Evolutionary conservation across 495 filamentous ascomycete species (phyloP).

Genomic region (Xylaria flabelliformis): DNA sequence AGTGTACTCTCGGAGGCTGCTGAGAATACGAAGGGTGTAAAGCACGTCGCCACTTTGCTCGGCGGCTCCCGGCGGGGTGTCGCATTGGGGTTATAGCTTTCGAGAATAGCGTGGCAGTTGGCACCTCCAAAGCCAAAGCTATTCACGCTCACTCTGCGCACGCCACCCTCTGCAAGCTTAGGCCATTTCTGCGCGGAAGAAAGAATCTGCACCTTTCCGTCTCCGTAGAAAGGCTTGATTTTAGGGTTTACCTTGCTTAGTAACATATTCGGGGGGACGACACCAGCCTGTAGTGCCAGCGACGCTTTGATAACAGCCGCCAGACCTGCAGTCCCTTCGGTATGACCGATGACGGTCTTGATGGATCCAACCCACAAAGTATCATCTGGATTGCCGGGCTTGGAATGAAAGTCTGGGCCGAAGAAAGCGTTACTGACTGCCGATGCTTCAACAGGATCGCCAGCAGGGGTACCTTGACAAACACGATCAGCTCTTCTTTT

Average conservation of each 20-base stretch:
- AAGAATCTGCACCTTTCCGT: neutral
- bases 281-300: conserved; percentile 51
- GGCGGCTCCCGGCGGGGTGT: no score
- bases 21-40: no score
- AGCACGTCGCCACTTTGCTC: no score
- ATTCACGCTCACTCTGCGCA: conserved; percentile 20
- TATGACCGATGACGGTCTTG: conserved; percentile 57
- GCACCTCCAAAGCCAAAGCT: conserved; percentile 40
- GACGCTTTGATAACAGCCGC: conserved; percentile 54
- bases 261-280: conserved; percentile 40
- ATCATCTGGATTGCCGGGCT: neutral
- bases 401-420: neutral
- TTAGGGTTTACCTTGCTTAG: conserved; percentile 50
- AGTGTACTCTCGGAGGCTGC: neutral
- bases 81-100: neutral
- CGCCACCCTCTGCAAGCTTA: neutral
- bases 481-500: no score
- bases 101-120: conserved; percentile 37
- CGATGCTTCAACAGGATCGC: conserved; percentile 48
- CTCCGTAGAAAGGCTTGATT: conserved; percentile 2
- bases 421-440: conserved; percentile 22
- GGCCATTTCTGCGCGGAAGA: neutral
- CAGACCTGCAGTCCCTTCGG: conserved; percentile 53
- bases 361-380: conserved; percentile 50
- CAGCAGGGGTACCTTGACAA: conserved; percentile 28